phyloP scores from a whole-genome alignment of 176 grass and related monocot genomes.

The Chrysopogon serrulatus region DNA sequence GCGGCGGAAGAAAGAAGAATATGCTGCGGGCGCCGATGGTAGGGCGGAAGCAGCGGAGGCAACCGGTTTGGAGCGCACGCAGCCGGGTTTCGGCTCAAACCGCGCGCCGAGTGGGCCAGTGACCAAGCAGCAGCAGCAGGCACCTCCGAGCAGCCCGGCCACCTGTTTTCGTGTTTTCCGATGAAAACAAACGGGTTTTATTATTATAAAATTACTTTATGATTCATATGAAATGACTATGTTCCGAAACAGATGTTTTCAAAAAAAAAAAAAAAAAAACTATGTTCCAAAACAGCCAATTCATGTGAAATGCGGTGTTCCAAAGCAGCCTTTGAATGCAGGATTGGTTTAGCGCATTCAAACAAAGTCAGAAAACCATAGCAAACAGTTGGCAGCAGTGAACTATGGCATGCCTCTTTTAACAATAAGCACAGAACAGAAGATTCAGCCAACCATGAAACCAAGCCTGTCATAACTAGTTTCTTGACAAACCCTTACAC shows the following conservation, averaged over 20 bases:
- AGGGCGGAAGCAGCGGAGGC: background rate
- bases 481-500: constrained; percentile 17
- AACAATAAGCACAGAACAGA: background rate
- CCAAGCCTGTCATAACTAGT: constrained; percentile 1
- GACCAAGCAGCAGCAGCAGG: background rate
- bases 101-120: background rate
- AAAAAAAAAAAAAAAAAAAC: no score
- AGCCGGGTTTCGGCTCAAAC: background rate
- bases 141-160: no score
- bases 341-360: background rate
- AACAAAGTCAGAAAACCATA: background rate
- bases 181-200: background rate
- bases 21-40: background rate
- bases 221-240: no score
- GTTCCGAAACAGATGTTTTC: no score
- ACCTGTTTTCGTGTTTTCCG: background rate
- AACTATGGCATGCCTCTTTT: background rate
- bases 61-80: constrained; percentile 1
- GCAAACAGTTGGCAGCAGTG: background rate
- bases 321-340: background rate
- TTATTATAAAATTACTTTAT: no score
- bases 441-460: background rate
- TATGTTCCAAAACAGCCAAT: background rate
- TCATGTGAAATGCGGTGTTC: no score
- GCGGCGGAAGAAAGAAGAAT: constrained; percentile 35